phyloP scores from a whole-genome alignment of 2,329 filamentous ascomycete species.

The Pyrenophora seminiperda region DNA sequence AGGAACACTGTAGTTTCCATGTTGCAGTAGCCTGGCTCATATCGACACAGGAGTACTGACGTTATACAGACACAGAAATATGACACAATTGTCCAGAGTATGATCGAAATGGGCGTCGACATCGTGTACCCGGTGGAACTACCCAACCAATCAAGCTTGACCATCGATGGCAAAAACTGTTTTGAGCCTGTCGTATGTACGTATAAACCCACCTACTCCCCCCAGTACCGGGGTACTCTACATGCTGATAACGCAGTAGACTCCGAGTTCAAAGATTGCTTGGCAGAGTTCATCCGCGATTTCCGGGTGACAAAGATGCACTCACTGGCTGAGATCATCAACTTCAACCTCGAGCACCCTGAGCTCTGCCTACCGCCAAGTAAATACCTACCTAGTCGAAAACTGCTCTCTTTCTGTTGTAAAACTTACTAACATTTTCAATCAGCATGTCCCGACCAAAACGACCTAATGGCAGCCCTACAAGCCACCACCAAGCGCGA shows the following conservation, averaged over 20 bases:
- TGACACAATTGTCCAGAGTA: constrained; percentile 41
- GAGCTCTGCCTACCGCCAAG: constrained; percentile 42
- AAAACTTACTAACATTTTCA: constrained; percentile 2
- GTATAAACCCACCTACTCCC: constrained; percentile 8
- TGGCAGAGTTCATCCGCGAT: constrained; percentile 43
- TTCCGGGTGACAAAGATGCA: constrained; percentile 45
- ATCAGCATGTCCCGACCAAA: constrained; percentile 40
- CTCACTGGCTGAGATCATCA: constrained; percentile 46
- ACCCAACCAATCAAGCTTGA: constrained; percentile 37
- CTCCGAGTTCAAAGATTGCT: constrained; percentile 43
- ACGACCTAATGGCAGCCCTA: constrained; percentile 44
- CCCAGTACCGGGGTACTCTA: too few species aligned
- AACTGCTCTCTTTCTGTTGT: neutral
- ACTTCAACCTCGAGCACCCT: constrained; percentile 46
- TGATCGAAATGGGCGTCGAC: constrained; percentile 46
- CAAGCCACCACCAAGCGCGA: constrained; percentile 31
- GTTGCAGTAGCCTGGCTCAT: constrained; percentile 4
- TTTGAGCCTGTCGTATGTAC: constrained; percentile 47
- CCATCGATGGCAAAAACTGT: constrained; percentile 39
- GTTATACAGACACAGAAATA: constrained; percentile 41
- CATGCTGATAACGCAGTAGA: constrained; percentile 27
- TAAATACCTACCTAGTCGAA: constrained; percentile 20
- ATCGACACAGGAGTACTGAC: constrained; percentile 17
- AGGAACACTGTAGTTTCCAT: neutral
- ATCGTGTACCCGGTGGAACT: constrained; percentile 44